These are phyloP conservation scores for Plectosphaerella sp. DNA, from an alignment of 2,329 filamentous ascomycete genomes.

Conservation along the genomic window DNA sequence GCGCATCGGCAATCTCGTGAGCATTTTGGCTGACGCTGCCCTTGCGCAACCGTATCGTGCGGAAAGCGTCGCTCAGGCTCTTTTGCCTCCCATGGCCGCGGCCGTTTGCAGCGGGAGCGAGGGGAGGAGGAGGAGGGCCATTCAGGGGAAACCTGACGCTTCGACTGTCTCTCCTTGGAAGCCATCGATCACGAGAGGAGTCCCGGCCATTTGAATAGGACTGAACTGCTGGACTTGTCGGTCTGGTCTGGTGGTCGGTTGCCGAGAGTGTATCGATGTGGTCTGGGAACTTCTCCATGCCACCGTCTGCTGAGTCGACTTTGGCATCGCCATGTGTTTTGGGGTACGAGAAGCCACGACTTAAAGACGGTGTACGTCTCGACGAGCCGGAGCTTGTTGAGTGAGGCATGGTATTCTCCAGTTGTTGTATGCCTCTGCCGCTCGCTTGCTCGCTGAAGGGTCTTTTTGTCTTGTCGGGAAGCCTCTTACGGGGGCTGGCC, in stretches of 20 bases:
- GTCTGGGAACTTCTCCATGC: conserved; percentile 57
- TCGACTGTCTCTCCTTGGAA: conserved; percentile 48
- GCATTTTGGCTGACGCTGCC: conserved; percentile 90
- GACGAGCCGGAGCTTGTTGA: conserved; percentile 25
- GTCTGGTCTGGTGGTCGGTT: conserved; percentile 11
- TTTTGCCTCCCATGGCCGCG: conserved; percentile 68
- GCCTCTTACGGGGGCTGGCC: too few species aligned
- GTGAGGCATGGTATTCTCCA: conserved; percentile 28
- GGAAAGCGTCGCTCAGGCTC: conserved; percentile 85
- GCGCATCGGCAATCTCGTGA: conserved; percentile 85
- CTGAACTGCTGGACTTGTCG: conserved; percentile 18
- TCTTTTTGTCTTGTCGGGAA: too few species aligned
- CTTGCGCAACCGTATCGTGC: conserved; percentile 72
- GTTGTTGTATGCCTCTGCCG: too few species aligned
- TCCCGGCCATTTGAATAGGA: conserved; percentile 19
- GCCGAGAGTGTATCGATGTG: conserved; percentile 35
- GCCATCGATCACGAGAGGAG: conserved; percentile 52
- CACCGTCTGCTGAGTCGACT: not conserved
- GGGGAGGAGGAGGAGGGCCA: not conserved
- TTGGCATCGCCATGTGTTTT: conserved; percentile 12
- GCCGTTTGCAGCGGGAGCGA: not conserved
- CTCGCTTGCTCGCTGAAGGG: too few species aligned
- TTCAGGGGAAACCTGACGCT: conserved; percentile 16
- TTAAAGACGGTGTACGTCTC: conserved; percentile 27
- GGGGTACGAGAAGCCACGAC: conserved; percentile 20